Evolutionary conservation across 768 basidiomycete genomes (phyloP).

Genomic region (Hemileccinum rubropunctum): DNA sequence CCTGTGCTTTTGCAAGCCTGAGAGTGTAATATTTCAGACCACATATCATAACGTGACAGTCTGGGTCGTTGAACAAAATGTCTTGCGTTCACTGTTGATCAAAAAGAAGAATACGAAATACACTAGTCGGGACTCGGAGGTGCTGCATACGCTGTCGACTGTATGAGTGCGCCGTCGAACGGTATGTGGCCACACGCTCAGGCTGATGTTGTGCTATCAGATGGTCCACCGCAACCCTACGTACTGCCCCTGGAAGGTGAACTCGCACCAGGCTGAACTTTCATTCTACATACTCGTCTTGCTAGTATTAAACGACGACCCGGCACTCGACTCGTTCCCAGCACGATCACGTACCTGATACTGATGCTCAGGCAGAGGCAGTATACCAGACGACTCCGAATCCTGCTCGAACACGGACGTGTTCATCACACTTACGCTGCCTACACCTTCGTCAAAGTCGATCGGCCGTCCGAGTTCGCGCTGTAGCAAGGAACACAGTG

Average conservation of each 20-base stretch:
- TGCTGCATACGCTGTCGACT: no score
- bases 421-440: slow-evolving; percentile 13
- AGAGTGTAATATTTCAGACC: no score
- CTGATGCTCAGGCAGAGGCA: not conserved
- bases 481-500: slow-evolving; percentile 57
- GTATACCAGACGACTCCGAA: not conserved
- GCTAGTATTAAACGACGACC: no score
- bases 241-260: not conserved
- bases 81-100: no score
- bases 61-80: no score
- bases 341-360: slow-evolving; percentile 7
- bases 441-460: slow-evolving; percentile 38
- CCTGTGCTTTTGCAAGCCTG: no score
- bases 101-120: no score
- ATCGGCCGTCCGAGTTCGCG: slow-evolving; percentile 41
- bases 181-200: no score
- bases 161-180: no score
- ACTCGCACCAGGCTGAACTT: not conserved
- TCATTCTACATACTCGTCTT: no score
- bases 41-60: no score
- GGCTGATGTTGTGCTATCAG: not conserved
- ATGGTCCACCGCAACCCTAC: not conserved
- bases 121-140: no score
- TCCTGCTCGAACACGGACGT: slow-evolving; percentile 1
- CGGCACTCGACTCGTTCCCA: not conserved